A percentile compares a stretch with the other conserved stretches of the same genome.
Conservation (phyloP, 2,329 filamentous ascomycete genomes). For the Cordyceps tenuipes region DNA sequence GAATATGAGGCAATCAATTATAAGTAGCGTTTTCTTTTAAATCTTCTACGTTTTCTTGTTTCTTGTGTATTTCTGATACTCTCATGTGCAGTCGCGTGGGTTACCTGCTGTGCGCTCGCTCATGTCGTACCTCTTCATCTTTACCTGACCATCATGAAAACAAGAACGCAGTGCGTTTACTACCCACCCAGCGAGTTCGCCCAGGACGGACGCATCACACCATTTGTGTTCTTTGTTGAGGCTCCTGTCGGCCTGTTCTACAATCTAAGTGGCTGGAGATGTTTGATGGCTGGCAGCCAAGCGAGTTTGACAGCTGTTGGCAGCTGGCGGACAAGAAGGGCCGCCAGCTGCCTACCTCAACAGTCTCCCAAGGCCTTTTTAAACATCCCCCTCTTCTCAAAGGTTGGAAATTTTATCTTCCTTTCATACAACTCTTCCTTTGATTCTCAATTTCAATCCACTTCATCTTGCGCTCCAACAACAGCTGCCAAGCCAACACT, state of each 20-base stretch:
- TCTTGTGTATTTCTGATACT: no score
- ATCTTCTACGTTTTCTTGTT: no score
- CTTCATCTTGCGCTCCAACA: not conserved
- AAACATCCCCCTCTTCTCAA: not conserved
- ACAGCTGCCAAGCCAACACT: not conserved
- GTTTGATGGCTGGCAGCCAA: not conserved
- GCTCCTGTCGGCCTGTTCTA: not conserved
- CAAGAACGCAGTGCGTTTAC: not conserved
- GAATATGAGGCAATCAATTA: not conserved
- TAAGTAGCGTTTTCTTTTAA: not conserved
- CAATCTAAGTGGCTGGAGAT: not conserved
- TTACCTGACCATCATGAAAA: no score
- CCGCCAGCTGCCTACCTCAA: conserved; percentile 3
- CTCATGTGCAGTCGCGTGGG: no score
- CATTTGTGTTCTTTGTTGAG: not conserved
- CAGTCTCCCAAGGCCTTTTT: not conserved
- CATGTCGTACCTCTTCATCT: no score
- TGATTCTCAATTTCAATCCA: not conserved
- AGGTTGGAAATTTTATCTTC: not conserved
- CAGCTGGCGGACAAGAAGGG: conserved; percentile 3
- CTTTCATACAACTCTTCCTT: not conserved
- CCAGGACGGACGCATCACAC: no score
- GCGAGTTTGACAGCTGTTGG: not conserved
- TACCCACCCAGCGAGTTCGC: not conserved
- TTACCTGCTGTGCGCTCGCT: no score